Evolutionary conservation across 2,329 filamentous ascomycete genomes (phyloP).

Genomic region (Onygenales sp.): DNA sequence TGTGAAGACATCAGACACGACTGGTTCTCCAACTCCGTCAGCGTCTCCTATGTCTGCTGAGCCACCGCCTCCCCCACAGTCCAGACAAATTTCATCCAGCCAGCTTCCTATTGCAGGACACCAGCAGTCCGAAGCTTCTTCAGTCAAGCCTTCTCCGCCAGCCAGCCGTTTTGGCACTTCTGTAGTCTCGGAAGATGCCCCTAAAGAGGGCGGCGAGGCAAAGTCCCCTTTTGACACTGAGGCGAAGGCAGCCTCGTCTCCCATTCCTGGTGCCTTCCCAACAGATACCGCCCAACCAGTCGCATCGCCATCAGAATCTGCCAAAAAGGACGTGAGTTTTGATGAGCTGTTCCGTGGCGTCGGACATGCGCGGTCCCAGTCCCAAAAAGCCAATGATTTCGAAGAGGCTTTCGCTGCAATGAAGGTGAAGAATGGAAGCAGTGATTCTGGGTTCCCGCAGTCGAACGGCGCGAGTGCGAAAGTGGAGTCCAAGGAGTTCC

Average conservation of each 20-base stretch:
- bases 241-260: constrained; percentile 7
- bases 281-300: background rate
- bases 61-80: constrained; percentile 56
- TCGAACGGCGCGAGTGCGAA: constrained; percentile 19
- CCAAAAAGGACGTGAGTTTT: constrained; percentile 31
- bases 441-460: constrained; percentile 17
- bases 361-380: constrained; percentile 34
- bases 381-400: constrained; percentile 38
- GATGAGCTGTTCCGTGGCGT: constrained; percentile 37
- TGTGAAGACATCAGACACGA: constrained; percentile 34
- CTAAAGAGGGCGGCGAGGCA: background rate
- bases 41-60: constrained; percentile 47
- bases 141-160: constrained; percentile 67
- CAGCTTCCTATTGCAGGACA: constrained; percentile 59
- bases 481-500: constrained; percentile 60
- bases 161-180: constrained; percentile 51
- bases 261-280: constrained; percentile 42
- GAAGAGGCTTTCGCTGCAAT: constrained; percentile 38
- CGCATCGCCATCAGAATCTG: constrained; percentile 11
- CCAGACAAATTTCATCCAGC: constrained; percentile 67
- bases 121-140: constrained; percentile 57
- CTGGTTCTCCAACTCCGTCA: constrained; percentile 50
- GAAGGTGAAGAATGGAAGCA: constrained; percentile 39
- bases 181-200: constrained; percentile 34
- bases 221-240: constrained; percentile 23